Conservation (phyloP, 1,139 yeast genomes). For the Geotrichum fermentans region DNA sequence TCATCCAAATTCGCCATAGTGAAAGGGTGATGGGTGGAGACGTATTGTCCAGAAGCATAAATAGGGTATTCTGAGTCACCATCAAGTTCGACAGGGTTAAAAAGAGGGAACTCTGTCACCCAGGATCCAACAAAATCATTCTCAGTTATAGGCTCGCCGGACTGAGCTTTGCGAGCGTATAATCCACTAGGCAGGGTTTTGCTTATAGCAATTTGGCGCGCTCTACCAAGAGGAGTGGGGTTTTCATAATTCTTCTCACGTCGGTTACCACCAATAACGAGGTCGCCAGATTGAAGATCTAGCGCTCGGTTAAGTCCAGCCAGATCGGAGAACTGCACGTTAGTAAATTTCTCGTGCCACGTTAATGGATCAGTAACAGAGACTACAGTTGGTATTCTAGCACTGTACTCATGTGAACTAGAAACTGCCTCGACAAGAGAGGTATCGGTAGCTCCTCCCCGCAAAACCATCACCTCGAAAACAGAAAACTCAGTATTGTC, state of each 20-base stretch:
- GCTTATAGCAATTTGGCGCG: conserved; percentile 67
- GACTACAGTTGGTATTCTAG: conserved; percentile 56
- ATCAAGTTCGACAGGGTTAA: conserved; percentile 59
- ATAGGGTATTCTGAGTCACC: conserved; percentile 50
- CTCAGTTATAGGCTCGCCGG: conserved; percentile 25
- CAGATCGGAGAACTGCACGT: conserved; percentile 24
- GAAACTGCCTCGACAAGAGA: conserved; percentile 42
- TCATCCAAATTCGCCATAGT: conserved; percentile 82
- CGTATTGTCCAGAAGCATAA: conserved; percentile 48
- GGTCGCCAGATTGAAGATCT: conserved; percentile 56
- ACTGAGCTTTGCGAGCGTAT: conserved; percentile 8
- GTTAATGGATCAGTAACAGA: conserved; percentile 28
- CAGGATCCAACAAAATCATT: conserved; percentile 64
- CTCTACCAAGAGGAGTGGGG: conserved; percentile 89
- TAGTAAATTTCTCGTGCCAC: conserved; percentile 12
- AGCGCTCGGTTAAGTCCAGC: conserved; percentile 20
- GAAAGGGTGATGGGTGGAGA: conserved; percentile 93
- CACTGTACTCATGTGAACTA: conserved; percentile 47
- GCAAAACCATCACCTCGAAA: conserved; percentile 65
- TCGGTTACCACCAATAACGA: conserved; percentile 70
- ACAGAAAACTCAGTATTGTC: conserved; percentile 51
- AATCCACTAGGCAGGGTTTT: conserved; percentile 23
- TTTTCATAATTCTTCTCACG: conserved; percentile 70
- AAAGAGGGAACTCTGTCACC: conserved; percentile 88
- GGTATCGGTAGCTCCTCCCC: conserved; percentile 42